These are phyloP conservation scores for Fusarium fujikuroi DNA, from an alignment of 2,329 filamentous ascomycete species.

Conservation along the genomic window DNA sequence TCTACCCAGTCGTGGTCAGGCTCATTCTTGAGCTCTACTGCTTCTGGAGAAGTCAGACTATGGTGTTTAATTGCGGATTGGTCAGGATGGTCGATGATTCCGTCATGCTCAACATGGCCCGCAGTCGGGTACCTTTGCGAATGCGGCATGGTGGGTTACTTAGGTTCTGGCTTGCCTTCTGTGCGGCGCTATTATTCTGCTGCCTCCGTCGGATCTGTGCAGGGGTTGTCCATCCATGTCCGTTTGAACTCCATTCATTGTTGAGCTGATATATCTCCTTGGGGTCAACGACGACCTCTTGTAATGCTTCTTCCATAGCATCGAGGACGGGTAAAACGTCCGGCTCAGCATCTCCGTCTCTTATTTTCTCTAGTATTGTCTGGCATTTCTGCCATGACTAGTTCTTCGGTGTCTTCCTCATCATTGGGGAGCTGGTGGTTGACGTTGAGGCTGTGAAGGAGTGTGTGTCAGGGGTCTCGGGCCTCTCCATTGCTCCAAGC, in stretches of 20 bases:
- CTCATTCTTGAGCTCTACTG: background rate
- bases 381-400: too few relatives aligned
- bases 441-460: background rate
- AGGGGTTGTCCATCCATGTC: too few relatives aligned
- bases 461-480: background rate
- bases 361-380: too few relatives aligned
- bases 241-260: too few relatives aligned
- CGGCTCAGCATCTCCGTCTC: background rate
- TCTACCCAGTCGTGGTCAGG: background rate
- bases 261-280: too few relatives aligned
- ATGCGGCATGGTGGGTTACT: background rate
- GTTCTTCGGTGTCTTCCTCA: background rate
- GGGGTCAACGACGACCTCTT: too few relatives aligned
- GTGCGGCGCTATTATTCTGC: background rate
- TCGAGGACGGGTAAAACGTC: background rate
- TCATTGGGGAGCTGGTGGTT: background rate
- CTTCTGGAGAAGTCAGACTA: background rate
- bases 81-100: background rate
- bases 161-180: background rate
- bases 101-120: background rate
- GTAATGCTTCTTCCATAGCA: background rate
- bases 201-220: too few relatives aligned
- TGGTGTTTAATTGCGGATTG: background rate
- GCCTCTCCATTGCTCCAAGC: background rate
- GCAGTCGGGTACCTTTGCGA: background rate